A percentile compares a stretch with the other conserved stretches of the same genome.
phyloP scores from a whole-genome alignment of 345 rosid genomes.

The Luvunga scandens region DNA sequence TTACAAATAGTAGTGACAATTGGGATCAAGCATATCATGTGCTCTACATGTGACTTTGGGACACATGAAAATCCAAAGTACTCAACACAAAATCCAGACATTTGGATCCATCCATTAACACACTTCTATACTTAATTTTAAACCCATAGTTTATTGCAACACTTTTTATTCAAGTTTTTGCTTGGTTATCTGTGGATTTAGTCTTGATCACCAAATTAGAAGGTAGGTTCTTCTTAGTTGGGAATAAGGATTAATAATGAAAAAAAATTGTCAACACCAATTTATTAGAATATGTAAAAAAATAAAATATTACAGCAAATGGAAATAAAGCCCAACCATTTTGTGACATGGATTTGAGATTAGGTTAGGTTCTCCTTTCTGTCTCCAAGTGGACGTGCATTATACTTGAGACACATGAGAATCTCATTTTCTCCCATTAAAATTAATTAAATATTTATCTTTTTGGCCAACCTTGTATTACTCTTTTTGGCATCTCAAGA shows the following conservation, averaged over 20 bases:
- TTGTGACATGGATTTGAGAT: slow-evolving; percentile 10
- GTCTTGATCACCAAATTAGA: not conserved
- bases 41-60: slow-evolving; percentile 31
- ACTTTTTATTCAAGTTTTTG: not conserved
- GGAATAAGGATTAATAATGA: not conserved
- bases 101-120: not conserved
- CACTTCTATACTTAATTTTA: not conserved
- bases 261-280: not conserved
- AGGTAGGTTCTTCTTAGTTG: slow-evolving; percentile 9
- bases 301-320: not conserved
- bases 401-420: slow-evolving; percentile 11
- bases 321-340: not conserved
- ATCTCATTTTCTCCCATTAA: slow-evolving; percentile 3
- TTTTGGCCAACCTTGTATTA: slow-evolving; percentile 4
- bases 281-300: not conserved
- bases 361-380: slow-evolving; percentile 15
- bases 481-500: slow-evolving; percentile 30
- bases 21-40: slow-evolving; percentile 30
- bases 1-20: slow-evolving; percentile 7
- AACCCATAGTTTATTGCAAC: no score
- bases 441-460: not conserved
- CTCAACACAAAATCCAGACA: slow-evolving; percentile 12
- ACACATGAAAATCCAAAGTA: slow-evolving; percentile 14
- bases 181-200: slow-evolving; percentile 3
- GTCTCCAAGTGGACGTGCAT: slow-evolving; percentile 8